Conservation (phyloP, 2,329 filamentous ascomycete species). For the Ascomycota sp. region DNA sequence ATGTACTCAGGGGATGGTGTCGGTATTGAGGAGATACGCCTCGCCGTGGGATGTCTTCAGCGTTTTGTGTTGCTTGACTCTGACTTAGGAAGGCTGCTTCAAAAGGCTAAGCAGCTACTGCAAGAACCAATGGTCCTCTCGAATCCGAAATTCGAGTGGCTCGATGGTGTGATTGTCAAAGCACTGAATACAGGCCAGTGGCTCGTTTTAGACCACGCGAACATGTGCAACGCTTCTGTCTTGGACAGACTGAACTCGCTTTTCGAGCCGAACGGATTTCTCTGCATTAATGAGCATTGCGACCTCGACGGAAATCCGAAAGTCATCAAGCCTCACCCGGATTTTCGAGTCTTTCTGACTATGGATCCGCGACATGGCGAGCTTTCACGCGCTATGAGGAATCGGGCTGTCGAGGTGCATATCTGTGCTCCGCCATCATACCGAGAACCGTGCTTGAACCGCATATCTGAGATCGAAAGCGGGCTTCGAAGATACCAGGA, state of each 20-base stretch:
- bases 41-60: constrained; percentile 17
- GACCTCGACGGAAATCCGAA: constrained; percentile 60
- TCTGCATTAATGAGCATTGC: constrained; percentile 86
- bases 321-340: constrained; percentile 56
- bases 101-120: constrained; percentile 26
- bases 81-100: constrained; percentile 23
- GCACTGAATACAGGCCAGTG: constrained; percentile 71
- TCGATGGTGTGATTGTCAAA: constrained; percentile 76
- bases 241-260: constrained; percentile 85
- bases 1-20: constrained; percentile 16
- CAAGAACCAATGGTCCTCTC: constrained; percentile 33
- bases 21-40: constrained; percentile 16
- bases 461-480: constrained; percentile 25
- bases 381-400: constrained; percentile 86
- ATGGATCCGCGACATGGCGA: constrained; percentile 84
- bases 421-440: constrained; percentile 27
- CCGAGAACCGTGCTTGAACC: constrained; percentile 13
- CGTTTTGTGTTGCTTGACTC: constrained; percentile 19
- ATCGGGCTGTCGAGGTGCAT: constrained; percentile 77
- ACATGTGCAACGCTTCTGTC: constrained; percentile 85
- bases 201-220: constrained; percentile 91
- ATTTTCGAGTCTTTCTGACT: constrained; percentile 83
- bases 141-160: constrained; percentile 79
- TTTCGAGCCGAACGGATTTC: constrained; percentile 66
- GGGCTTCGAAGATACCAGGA: constrained; percentile 23